These are phyloP conservation scores for Starmerella lactis-condensi DNA, from an alignment of 805 yeast species.

Conservation along the genomic window DNA sequence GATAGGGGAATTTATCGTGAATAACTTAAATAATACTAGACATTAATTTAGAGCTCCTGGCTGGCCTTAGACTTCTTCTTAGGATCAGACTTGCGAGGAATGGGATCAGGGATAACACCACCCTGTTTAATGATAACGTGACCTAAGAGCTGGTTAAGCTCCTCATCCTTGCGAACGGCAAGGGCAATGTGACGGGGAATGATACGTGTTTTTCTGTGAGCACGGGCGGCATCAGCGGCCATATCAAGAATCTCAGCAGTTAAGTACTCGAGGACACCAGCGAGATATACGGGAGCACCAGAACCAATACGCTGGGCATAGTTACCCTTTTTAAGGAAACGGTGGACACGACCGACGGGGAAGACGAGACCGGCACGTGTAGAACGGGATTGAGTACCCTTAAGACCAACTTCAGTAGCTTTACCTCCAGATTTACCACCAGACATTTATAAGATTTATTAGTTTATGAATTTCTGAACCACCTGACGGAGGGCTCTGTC, in stretches of 20 bases:
- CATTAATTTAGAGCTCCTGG: conserved; percentile 23
- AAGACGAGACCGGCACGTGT: conserved; percentile 46
- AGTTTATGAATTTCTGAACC: not conserved
- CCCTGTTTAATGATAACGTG: conserved; percentile 94
- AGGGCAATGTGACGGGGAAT: conserved; percentile 93
- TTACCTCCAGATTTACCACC: conserved; percentile 74
- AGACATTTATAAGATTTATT: conserved; percentile 36
- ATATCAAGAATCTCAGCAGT: conserved; percentile 94
- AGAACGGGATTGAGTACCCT: conserved; percentile 94
- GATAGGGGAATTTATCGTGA: too few species aligned
- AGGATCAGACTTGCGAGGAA: conserved; percentile 27
- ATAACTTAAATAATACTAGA: conserved; percentile 11
- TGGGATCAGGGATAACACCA: conserved; percentile 87
- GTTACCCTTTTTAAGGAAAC: conserved; percentile 78
- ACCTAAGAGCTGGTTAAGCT: conserved; percentile 68
- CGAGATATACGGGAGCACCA: conserved; percentile 79
- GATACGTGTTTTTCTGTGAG: conserved; percentile 84
- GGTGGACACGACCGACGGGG: conserved; percentile 97
- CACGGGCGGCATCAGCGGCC: conserved; percentile 98
- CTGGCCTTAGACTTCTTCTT: conserved; percentile 25
- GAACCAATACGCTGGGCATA: conserved; percentile 60
- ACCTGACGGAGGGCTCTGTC: conserved; percentile 1
- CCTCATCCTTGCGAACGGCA: conserved; percentile 97
- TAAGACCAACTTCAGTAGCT: conserved; percentile 75
- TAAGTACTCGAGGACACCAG: conserved; percentile 88